Percentiles rank a stretch among this genome's conserved stretches.
phyloP scores from a whole-genome alignment of 352 stramenopile species.

The Globisporangium paddicum region DNA sequence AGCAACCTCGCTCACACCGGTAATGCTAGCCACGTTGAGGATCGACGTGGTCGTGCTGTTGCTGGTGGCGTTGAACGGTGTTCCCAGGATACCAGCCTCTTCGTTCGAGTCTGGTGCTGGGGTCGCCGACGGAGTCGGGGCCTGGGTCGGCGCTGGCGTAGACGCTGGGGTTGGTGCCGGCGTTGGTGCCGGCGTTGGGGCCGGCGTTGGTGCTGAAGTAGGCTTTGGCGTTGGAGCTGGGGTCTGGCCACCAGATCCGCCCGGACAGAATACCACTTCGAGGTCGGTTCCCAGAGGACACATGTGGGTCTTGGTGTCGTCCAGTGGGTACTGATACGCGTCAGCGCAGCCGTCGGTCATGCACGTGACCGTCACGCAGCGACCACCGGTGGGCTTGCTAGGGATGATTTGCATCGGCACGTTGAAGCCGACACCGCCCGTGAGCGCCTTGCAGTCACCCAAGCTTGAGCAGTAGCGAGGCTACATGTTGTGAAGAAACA shows the following conservation, averaged over 20 bases:
- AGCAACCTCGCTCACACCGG: slow-evolving; percentile 2
- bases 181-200: slow-evolving; percentile 23
- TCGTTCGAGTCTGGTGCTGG: slow-evolving; percentile 11
- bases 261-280: slow-evolving; percentile 53
- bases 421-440: slow-evolving; percentile 61
- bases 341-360: slow-evolving; percentile 46
- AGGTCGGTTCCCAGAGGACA: slow-evolving; percentile 43
- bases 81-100: slow-evolving; percentile 5
- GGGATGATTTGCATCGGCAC: slow-evolving; percentile 58
- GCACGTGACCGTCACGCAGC: slow-evolving; percentile 51
- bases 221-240: slow-evolving; percentile 13
- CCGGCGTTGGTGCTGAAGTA: slow-evolving; percentile 16
- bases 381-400: slow-evolving; percentile 21
- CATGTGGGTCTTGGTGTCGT: slow-evolving; percentile 68
- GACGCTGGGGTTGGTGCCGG: slow-evolving; percentile 28
- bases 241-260: slow-evolving; percentile 26
- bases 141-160: slow-evolving; percentile 17
- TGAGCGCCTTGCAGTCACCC: slow-evolving; percentile 47
- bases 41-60: neutral
- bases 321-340: slow-evolving; percentile 61
- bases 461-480: slow-evolving; percentile 48
- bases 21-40: neutral
- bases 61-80: slow-evolving; percentile 3
- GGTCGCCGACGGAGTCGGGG: neutral
- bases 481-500: slow-evolving; percentile 11